Evolutionary conservation across 768 basidiomycete species (phyloP).

Genomic region (Lactarius deliciosus): DNA sequence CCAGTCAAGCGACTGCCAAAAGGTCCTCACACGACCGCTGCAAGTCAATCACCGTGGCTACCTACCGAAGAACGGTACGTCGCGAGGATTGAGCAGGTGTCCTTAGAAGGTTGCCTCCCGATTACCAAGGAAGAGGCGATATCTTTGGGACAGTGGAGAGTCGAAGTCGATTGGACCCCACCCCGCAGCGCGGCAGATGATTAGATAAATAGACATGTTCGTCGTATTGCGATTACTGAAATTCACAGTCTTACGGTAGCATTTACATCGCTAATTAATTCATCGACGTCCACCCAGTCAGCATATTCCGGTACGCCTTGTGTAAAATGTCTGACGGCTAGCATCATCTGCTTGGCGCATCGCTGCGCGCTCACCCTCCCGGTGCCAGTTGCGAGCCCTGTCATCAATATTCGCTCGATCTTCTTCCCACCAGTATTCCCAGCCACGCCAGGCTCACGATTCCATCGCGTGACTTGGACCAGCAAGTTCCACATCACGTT

Average conservation of each 20-base stretch:
- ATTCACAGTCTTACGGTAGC: constrained; percentile 11
- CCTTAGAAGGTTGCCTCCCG: constrained; percentile 12
- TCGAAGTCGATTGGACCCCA: constrained; percentile 4
- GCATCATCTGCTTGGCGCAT: constrained; percentile 26
- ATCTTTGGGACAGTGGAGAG: constrained; percentile 13
- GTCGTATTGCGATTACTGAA: not conserved
- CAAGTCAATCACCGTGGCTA: not conserved
- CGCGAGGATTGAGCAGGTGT: constrained; percentile 5
- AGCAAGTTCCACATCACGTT: constrained; percentile 38
- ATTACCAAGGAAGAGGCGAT: constrained; percentile 13
- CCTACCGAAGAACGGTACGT: not conserved
- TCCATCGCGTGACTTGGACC: constrained; percentile 34
- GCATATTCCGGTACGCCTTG: constrained; percentile 13
- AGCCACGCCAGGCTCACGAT: constrained; percentile 16
- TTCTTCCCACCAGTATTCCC: not conserved
- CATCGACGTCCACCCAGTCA: constrained; percentile 5
- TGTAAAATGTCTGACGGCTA: constrained; percentile 21
- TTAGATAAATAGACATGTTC: not conserved
- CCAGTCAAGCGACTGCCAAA: constrained; percentile 15
- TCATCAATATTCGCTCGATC: constrained; percentile 28
- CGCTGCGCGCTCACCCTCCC: constrained; percentile 12
- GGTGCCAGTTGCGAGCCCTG: constrained; percentile 29
- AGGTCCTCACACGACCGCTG: not conserved
- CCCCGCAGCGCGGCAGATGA: not conserved
- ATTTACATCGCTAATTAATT: constrained; percentile 15